These are phyloP conservation scores for Suillus paluster DNA, from an alignment of 768 basidiomycete species.

Conservation along the genomic window DNA sequence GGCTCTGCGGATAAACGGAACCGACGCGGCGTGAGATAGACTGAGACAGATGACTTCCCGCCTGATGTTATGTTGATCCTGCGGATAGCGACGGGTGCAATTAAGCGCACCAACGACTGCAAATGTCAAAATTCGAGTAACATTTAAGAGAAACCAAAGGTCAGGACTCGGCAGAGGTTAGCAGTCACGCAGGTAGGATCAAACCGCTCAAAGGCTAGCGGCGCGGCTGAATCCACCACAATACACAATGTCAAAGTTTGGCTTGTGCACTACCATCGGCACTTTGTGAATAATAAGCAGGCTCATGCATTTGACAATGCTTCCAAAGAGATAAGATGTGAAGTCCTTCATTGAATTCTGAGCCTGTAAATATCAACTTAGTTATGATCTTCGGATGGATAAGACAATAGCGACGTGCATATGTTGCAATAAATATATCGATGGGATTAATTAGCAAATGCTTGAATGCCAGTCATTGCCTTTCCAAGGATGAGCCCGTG, in stretches of 20 bases:
- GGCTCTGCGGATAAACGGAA: neutral
- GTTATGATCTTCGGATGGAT: neutral
- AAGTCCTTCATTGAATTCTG: neutral
- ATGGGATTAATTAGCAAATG: slow-evolving; percentile 67
- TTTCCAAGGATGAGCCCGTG: slow-evolving; percentile 93
- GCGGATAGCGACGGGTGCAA: neutral
- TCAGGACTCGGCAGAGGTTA: no score
- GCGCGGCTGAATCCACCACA: neutral
- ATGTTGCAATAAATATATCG: neutral
- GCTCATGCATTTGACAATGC: no score
- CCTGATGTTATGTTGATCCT: neutral
- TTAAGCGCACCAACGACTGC: neutral
- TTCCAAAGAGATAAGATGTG: neutral
- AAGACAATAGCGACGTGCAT: slow-evolving; percentile 1
- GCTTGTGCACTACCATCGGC: neutral
- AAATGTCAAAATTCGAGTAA: neutral
- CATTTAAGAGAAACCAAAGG: neutral
- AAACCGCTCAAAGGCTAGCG: neutral
- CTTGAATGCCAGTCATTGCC: slow-evolving; percentile 87
- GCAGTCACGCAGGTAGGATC: neutral
- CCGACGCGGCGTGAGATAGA: neutral
- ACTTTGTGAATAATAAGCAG: neutral
- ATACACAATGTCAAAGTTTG: neutral
- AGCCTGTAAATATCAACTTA: neutral
- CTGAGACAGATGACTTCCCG: neutral